Conservation (phyloP, 129 eudicot genomes). For the Chrysanthemum seticuspe region DNA sequence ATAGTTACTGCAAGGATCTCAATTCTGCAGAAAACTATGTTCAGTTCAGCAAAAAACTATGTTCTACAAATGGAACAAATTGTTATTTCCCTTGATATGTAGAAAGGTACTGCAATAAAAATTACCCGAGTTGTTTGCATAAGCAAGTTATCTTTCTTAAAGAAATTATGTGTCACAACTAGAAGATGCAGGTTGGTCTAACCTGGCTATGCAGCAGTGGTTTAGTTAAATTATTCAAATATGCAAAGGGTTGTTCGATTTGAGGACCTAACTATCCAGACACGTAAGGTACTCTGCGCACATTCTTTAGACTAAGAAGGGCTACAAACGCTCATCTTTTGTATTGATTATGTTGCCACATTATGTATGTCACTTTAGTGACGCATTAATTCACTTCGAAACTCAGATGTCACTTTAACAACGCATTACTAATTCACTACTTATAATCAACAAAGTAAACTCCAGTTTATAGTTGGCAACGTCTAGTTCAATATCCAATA, state of each 20-base stretch:
- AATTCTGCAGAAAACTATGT: too few relatives aligned
- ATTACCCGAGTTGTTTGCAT: background rate
- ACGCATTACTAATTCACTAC: background rate
- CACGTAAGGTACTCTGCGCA: too few relatives aligned
- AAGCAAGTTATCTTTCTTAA: background rate
- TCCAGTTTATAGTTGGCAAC: background rate
- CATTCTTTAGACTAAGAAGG: too few relatives aligned
- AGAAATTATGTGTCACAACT: background rate
- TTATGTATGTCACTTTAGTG: background rate
- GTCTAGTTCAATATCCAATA: background rate
- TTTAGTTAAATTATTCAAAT: background rate
- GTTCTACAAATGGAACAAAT: background rate
- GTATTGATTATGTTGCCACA: too few relatives aligned
- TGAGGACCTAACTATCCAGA: background rate
- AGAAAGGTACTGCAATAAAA: conserved; percentile 8
- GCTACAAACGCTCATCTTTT: too few relatives aligned
- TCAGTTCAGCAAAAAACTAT: background rate
- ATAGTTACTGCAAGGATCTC: conserved; percentile 1
- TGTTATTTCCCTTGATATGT: background rate
- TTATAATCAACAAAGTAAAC: background rate
- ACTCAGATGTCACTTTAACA: too few relatives aligned
- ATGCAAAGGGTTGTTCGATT: background rate
- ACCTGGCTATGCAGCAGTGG: too few relatives aligned
- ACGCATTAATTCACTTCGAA: background rate
- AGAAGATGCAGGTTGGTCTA: background rate